Percentiles rank a stretch among this genome's conserved stretches.
phyloP scores from a whole-genome alignment of 2,329 filamentous ascomycete genomes.

The Davidsoniella eucalypti region DNA sequence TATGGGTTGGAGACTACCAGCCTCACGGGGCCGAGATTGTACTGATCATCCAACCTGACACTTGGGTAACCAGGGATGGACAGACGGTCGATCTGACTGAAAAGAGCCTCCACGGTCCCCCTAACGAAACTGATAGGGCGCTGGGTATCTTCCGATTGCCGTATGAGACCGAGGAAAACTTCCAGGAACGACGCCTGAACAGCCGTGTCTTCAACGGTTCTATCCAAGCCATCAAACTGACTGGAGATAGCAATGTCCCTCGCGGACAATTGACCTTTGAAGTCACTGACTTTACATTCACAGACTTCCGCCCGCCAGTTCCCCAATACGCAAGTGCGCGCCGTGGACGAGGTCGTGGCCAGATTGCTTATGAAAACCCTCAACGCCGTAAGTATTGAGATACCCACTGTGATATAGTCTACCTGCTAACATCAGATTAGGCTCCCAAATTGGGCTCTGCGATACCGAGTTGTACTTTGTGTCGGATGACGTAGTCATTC shows the following conservation, averaged over 20 bases:
- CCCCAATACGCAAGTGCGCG: constrained; percentile 55
- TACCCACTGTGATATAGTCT: too few relatives aligned
- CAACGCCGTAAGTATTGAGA: too few relatives aligned
- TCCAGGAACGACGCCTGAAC: constrained; percentile 27
- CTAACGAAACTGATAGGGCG: too few relatives aligned
- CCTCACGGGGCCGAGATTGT: constrained; percentile 82
- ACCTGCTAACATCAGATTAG: too few relatives aligned
- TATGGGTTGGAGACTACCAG: constrained; percentile 85
- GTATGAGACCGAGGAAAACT: constrained; percentile 29
- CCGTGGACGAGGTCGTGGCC: constrained; percentile 57
- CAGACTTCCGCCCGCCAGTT: constrained; percentile 49
- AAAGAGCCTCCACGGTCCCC: constrained; percentile 11
- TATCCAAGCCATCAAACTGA: constrained; percentile 76
- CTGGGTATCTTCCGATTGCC: too few relatives aligned
- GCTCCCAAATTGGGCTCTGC: too few relatives aligned
- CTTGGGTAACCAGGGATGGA: too few relatives aligned
- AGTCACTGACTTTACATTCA: constrained; percentile 56
- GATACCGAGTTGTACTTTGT: too few relatives aligned
- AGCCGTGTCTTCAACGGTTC: constrained; percentile 44
- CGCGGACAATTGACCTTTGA: constrained; percentile 72
- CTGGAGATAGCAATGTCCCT: constrained; percentile 79
- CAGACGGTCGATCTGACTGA: constrained; percentile 16
- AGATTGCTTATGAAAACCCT: constrained; percentile 43
- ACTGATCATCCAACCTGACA: constrained; percentile 52
- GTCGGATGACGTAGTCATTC: too few relatives aligned